Evolutionary conservation across 2,329 filamentous ascomycete genomes (phyloP).

Genomic region (Fusarium tanahbumbuense): DNA sequence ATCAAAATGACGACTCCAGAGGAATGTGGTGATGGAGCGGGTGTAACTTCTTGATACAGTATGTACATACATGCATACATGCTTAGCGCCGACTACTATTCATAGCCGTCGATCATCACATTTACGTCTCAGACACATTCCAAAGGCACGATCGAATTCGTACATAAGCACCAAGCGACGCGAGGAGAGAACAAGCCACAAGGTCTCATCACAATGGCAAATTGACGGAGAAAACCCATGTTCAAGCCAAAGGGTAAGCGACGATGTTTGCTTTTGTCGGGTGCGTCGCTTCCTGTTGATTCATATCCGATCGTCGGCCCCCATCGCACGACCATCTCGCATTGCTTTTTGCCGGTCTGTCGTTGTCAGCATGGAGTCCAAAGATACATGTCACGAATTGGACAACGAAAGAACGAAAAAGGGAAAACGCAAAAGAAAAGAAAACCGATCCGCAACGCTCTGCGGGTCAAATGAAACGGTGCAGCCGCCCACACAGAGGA

Average conservation of each 20-base stretch:
- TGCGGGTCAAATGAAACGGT: constrained; percentile 13
- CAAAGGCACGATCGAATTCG: constrained; percentile 3
- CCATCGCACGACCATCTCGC: constrained; percentile 30
- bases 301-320: constrained; percentile 15
- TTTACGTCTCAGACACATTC: constrained; percentile 7
- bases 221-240: constrained; percentile 9
- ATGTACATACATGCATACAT: constrained; percentile 1
- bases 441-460: constrained; percentile 3
- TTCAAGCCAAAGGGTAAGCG: constrained; percentile 11
- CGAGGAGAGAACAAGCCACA: constrained; percentile 31
- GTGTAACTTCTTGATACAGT: constrained; percentile 24
- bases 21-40: constrained; percentile 32
- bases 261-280: constrained; percentile 19
- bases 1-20: constrained; percentile 5
- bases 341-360: constrained; percentile 32
- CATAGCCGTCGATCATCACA: constrained; percentile 32
- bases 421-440: neutral
- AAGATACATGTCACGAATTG: neutral
- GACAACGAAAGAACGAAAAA: neutral
- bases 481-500: constrained; percentile 1
- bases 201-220: constrained; percentile 18
- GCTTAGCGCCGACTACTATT: constrained; percentile 33
- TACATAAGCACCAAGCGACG: constrained; percentile 1
- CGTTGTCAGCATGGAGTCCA: constrained; percentile 9
- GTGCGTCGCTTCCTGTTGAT: constrained; percentile 13